A percentile compares a stretch with the other conserved stretches of the same genome.
Conservation (phyloP, 345 rosid species). For the Salix dunnii region DNA sequence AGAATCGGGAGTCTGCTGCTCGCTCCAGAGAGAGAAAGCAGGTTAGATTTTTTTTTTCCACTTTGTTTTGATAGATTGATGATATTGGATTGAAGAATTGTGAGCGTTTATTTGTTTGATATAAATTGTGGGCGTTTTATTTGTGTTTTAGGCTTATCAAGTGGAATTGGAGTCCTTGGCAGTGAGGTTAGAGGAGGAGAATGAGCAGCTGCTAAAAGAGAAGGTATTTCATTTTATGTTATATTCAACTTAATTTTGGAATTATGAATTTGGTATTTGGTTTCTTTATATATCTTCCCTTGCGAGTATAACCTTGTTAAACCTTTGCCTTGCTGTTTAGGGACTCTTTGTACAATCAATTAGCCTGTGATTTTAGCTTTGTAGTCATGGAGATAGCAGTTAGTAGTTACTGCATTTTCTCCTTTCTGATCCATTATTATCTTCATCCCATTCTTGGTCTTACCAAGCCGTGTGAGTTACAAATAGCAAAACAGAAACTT, state of each 20-base stretch:
- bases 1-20: constrained; percentile 97
- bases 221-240: constrained; percentile 39
- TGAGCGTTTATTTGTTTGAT: not conserved
- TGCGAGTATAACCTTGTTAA: not conserved
- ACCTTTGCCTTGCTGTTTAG: not conserved
- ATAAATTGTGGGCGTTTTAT: not conserved
- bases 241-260: not conserved
- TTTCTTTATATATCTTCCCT: not conserved
- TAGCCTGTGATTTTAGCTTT: not conserved
- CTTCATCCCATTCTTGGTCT: not conserved
- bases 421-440: not conserved
- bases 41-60: constrained; percentile 23
- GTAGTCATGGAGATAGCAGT: not conserved
- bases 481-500: not conserved
- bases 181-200: constrained; percentile 67
- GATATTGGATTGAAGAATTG: not conserved
- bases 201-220: constrained; percentile 63
- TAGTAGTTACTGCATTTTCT: not conserved
- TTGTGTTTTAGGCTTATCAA: constrained; percentile 67
- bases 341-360: not conserved
- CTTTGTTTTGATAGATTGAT: not conserved
- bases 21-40: constrained; percentile 94
- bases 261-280: not conserved
- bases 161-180: constrained; percentile 79
- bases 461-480: not conserved